Evolutionary conservation across 495 filamentous ascomycete genomes (phyloP).

Genomic region (Penicillium ucsense): DNA sequence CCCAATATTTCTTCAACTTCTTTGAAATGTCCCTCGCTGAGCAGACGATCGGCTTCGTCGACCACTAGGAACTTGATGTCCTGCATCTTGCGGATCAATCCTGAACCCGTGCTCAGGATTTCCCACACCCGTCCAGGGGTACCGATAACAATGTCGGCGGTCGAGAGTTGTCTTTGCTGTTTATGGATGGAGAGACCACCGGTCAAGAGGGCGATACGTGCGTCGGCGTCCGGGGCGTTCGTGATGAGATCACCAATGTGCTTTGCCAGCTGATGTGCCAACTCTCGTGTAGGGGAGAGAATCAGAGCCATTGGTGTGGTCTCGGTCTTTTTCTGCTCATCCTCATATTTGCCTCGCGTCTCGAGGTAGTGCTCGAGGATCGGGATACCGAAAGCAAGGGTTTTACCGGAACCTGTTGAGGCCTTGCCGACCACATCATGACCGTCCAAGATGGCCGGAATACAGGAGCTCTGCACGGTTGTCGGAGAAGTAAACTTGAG

Average conservation of each 20-base stretch:
- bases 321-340: constrained; percentile 16
- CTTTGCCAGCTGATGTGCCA: constrained; percentile 79
- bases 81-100: constrained; percentile 52
- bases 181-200: constrained; percentile 89
- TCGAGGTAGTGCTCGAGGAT: constrained; percentile 41
- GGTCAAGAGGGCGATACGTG: constrained; percentile 71
- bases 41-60: constrained; percentile 87
- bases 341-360: constrained; percentile 12
- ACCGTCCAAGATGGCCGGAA: constrained; percentile 73
- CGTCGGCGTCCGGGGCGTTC: constrained; percentile 44
- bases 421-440: constrained; percentile 91
- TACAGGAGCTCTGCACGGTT: constrained; percentile 62
- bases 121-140: constrained; percentile 95
- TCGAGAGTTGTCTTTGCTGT: constrained; percentile 67
- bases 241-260: constrained; percentile 67
- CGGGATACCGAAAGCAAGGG: constrained; percentile 75
- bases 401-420: constrained; percentile 95
- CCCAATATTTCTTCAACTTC: constrained; percentile 79
- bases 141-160: constrained; percentile 79
- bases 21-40: constrained; percentile 92
- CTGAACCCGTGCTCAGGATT: constrained; percentile 61
- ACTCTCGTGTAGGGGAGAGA: constrained; percentile 81
- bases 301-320: constrained; percentile 67
- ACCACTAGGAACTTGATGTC: constrained; percentile 74
- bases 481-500: constrained; percentile 74